Conservation (phyloP, 1,284 basidiomycete genomes). For the Moesziomyces parantarcticus region DNA sequence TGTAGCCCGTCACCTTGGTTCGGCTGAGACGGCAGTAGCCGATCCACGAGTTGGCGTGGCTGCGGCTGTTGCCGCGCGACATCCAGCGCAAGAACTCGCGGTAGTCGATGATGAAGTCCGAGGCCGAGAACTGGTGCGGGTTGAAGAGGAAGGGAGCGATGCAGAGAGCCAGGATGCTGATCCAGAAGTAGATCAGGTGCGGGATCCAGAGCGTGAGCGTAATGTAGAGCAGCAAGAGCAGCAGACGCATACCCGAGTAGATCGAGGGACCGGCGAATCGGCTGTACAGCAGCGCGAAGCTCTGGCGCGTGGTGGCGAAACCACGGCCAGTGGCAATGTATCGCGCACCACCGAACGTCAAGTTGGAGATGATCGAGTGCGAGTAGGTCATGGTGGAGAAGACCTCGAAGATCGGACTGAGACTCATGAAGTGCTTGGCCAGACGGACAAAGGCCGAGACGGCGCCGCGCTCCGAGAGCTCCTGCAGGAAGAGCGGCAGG, state of each 20-base stretch:
- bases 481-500: constrained; percentile 67
- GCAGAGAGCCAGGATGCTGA: constrained; percentile 65
- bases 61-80: constrained; percentile 67
- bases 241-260: constrained; percentile 65
- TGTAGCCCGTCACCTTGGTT: constrained; percentile 68
- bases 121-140: constrained; percentile 66
- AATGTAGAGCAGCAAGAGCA: constrained; percentile 65
- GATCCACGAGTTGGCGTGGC: constrained; percentile 68
- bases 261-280: constrained; percentile 67
- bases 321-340: constrained; percentile 68
- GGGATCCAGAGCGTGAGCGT: constrained; percentile 68
- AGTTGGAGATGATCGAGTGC: constrained; percentile 67
- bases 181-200: constrained; percentile 68
- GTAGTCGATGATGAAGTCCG: constrained; percentile 68
- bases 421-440: constrained; percentile 66
- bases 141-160: constrained; percentile 68
- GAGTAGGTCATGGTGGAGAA: constrained; percentile 68
- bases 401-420: constrained; percentile 67
- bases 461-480: constrained; percentile 67
- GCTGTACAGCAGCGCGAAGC: constrained; percentile 66
- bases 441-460: constrained; percentile 65
- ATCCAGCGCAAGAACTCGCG: constrained; percentile 68
- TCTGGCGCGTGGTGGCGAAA: constrained; percentile 66
- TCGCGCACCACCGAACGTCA: constrained; percentile 68
- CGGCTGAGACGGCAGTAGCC: constrained; percentile 68